Conservation (phyloP, 176 grass and related monocot species). For the Alloteropsis semialata region DNA sequence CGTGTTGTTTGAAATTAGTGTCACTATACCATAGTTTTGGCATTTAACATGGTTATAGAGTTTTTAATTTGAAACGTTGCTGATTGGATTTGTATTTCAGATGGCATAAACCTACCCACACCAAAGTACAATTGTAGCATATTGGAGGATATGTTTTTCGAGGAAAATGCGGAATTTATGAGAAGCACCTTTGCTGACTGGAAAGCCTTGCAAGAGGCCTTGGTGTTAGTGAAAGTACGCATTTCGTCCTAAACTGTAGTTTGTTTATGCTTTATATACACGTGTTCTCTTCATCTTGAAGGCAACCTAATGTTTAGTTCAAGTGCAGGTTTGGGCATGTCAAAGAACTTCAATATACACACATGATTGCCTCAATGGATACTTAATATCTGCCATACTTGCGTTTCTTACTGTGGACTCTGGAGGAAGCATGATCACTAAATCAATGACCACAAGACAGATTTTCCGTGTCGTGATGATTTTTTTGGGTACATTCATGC, state of each 20-base stretch:
- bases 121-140: slow-evolving; percentile 91
- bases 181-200: slow-evolving; percentile 53
- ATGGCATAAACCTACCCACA: slow-evolving; percentile 67
- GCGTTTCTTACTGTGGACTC: slow-evolving; percentile 55
- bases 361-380: slow-evolving; percentile 94
- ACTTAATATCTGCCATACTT: slow-evolving; percentile 79
- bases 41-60: not conserved
- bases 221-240: slow-evolving; percentile 83
- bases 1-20: not conserved
- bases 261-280: slow-evolving; percentile 1
- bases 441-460: slow-evolving; percentile 66
- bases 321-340: slow-evolving; percentile 84
- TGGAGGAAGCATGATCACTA: slow-evolving; percentile 63
- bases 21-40: too few species aligned
- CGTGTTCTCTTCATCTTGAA: not conserved
- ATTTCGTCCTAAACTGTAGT: slow-evolving; percentile 15
- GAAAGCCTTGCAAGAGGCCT: slow-evolving; percentile 72
- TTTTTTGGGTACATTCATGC: slow-evolving; percentile 62
- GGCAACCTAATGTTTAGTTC: slow-evolving; percentile 26
- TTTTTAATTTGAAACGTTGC: not conserved
- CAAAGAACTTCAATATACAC: slow-evolving; percentile 72
- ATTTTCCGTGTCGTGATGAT: slow-evolving; percentile 73
- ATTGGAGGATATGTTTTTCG: slow-evolving; percentile 94
- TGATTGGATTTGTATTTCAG: slow-evolving; percentile 40
- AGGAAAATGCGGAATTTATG: slow-evolving; percentile 79